A percentile compares a stretch with the other conserved stretches of the same genome.
These are phyloP conservation scores for Yamadazyma diospyri DNA, from an alignment of 1,139 yeast genomes.

Conservation along the genomic window DNA sequence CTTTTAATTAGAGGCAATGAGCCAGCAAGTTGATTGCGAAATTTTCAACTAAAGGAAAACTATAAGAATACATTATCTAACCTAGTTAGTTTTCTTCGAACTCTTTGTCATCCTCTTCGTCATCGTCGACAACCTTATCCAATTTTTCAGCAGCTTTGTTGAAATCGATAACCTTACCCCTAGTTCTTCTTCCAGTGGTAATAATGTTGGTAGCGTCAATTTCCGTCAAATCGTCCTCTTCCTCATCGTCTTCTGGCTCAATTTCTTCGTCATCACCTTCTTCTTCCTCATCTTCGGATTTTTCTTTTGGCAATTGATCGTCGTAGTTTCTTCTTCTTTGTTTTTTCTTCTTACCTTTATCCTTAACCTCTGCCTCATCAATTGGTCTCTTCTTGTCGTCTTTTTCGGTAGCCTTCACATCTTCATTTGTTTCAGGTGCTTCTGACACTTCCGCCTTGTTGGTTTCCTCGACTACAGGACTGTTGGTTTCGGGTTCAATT, in stretches of 20 bases:
- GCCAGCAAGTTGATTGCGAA: neutral
- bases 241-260: conserved; percentile 53
- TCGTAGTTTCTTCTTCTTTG: conserved; percentile 46
- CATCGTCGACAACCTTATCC: conserved; percentile 46
- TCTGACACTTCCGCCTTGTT: conserved; percentile 5
- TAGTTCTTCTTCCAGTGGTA: conserved; percentile 80
- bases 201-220: conserved; percentile 85
- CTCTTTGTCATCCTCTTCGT: conserved; percentile 48
- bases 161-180: conserved; percentile 87
- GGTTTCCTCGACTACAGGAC: neutral
- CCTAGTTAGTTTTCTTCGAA: conserved; percentile 14
- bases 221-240: conserved; percentile 76
- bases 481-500: conserved; percentile 2
- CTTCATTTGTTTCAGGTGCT: conserved; percentile 2
- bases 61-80: neutral
- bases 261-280: conserved; percentile 52
- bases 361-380: conserved; percentile 13
- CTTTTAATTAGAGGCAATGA: no score
- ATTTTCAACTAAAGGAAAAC: neutral
- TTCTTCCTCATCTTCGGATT: conserved; percentile 40
- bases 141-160: conserved; percentile 78
- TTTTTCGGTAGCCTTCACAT: neutral
- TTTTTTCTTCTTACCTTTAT: conserved; percentile 40
- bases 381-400: conserved; percentile 17
- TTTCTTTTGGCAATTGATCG: conserved; percentile 42